Evolutionary conservation across 192 early-diverging fungal species (phyloP), one percentile per base, ranked within the genome.

Genomic region (Backusella macrospora): DNA sequence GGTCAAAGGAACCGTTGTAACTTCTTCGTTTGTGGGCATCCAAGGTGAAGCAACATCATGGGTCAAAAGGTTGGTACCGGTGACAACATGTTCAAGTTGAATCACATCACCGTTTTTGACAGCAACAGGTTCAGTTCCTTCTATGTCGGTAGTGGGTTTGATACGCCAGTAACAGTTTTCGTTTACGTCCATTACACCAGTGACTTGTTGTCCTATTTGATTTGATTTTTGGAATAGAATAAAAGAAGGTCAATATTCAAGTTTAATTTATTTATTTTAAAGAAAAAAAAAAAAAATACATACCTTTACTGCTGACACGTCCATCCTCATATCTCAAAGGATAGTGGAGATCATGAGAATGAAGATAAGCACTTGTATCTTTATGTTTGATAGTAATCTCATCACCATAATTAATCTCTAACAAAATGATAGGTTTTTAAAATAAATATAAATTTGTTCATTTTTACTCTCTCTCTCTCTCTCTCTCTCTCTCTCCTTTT

Each of bases 291-390:
- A 45, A 43, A 43, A 43, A 21, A 52, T 18, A n/a, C n/a, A n/a
- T n/a, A 65, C 95, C 95, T 82, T 92, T 85, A 74, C 88, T 91
- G 73, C 92, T 94, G 63, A 99, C 87, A 40, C 96, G 90, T 52
- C 92, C 91, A 82, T 98, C 95, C 7, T 96, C 92, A 81, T 99
- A 98, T 70, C 91, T 88, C 38, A 97, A 80, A 9, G 98, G 98
- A 78, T 98, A 98, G 44, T 84, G 78, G 15, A 88, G 86, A 14
- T 66, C 8, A 75, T 92, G 91, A 6, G 97, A 98, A 80, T 97
- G 93, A 26, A 99, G 85, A 72, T 83, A 96, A 4, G 79, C 90
- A 1, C 83, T 83, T 3, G 92, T 92, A 64, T 93, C 90, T 49
- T 89, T 88, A 82, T 98, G 96, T 37, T 87, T 86, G 45, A 99